A percentile compares a stretch with the other conserved stretches of the same genome.
phyloP scores from a whole-genome alignment of 2,329 filamentous ascomycete genomes.

The Apiospora rasikravindrae region DNA sequence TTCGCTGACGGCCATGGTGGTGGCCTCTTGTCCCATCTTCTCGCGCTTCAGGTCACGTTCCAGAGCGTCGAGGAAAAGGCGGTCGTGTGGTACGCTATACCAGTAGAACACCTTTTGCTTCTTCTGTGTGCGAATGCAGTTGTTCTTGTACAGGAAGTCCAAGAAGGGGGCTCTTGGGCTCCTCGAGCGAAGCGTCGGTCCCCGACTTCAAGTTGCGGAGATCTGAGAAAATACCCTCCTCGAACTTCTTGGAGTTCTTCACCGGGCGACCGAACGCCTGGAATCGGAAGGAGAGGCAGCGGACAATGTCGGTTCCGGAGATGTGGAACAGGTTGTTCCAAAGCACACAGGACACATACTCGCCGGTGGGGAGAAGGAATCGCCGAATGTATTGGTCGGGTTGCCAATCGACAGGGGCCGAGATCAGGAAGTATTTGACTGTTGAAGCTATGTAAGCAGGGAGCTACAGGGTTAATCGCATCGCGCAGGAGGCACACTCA shows the following conservation, averaged over 20 bases:
- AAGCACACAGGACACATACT: constrained; percentile 98
- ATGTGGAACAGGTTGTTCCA: constrained; percentile 99
- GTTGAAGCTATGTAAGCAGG: constrained; percentile 26
- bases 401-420: constrained; percentile 96
- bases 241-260: constrained; percentile 99
- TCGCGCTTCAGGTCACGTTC: constrained; percentile 98
- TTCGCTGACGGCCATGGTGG: constrained; percentile 92
- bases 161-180: constrained; percentile 98
- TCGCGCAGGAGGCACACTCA: constrained; percentile 42
- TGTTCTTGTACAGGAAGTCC: constrained; percentile 99
- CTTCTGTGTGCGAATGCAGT: constrained; percentile 99
- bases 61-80: constrained; percentile 94
- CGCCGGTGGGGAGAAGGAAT: constrained; percentile 93
- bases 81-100: constrained; percentile 98
- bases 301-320: constrained; percentile 96
- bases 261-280: constrained; percentile 98
- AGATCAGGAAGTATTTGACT: constrained; percentile 99
- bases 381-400: constrained; percentile 95
- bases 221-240: constrained; percentile 99
- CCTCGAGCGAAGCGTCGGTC: constrained; percentile 96
- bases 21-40: constrained; percentile 99
- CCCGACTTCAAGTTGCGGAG: constrained; percentile 97
- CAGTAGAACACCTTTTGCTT: constrained; percentile 99
- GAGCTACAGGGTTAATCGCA: constrained; percentile 27
- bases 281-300: constrained; percentile 97